Conservation (phyloP, 805 yeast genomes). For the Kluyveromyces lactis region DNA sequence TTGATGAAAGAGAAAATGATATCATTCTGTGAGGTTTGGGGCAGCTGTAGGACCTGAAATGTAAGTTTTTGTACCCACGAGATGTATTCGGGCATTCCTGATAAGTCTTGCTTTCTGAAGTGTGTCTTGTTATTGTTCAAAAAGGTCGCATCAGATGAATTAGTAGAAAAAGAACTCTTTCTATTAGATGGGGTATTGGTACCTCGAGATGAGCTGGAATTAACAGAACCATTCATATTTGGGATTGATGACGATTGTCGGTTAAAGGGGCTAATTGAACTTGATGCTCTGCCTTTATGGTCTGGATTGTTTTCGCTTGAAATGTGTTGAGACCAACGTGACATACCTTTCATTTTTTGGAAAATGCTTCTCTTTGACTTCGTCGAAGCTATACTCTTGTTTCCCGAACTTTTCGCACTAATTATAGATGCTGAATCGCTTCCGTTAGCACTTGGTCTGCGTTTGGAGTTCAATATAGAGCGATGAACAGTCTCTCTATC, state of each 20-base stretch:
- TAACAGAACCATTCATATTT: no score
- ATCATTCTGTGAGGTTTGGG: slow-evolving; percentile 10
- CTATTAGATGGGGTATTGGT: no score
- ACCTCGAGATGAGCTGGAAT: no score
- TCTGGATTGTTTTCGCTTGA: neutral
- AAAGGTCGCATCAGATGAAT: neutral
- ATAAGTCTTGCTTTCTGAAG: slow-evolving; percentile 6
- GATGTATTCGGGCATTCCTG: slow-evolving; percentile 10
- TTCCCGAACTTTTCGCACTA: slow-evolving; percentile 2
- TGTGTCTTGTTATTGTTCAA: neutral
- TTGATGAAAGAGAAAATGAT: slow-evolving; percentile 12
- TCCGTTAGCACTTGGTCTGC: neutral
- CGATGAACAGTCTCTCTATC: neutral
- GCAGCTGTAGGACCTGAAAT: slow-evolving; percentile 6
- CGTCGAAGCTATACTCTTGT: neutral
- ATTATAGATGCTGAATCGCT: neutral
- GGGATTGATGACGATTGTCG: no score
- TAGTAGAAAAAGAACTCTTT: no score
- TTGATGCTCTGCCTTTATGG: no score
- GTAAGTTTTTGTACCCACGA: slow-evolving; percentile 8
- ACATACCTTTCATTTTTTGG: slow-evolving; percentile 3
- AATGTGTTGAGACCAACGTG: neutral
- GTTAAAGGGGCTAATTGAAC: no score
- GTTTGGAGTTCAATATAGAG: neutral
- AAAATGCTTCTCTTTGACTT: slow-evolving; percentile 3